Conservation (phyloP, 2,329 filamentous ascomycete species). For the Stagonosporopsis vannaccii region DNA sequence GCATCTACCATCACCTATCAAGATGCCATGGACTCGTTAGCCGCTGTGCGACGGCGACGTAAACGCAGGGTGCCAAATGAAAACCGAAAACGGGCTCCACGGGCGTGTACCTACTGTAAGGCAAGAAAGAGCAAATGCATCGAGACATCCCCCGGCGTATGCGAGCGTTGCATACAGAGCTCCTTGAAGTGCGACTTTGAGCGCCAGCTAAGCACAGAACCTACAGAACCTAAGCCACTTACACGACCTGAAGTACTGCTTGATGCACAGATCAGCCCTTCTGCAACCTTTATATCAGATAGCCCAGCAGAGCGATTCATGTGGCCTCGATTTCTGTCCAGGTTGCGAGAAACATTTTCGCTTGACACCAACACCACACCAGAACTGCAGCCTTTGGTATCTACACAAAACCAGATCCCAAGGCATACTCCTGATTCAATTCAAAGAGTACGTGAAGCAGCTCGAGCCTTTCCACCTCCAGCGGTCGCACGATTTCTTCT, state of each 20-base stretch:
- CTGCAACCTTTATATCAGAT: background rate
- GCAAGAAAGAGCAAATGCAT: conserved; percentile 12
- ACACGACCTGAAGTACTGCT: too few relatives aligned
- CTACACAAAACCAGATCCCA: background rate
- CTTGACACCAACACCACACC: background rate
- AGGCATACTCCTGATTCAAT: background rate
- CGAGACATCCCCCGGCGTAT: conserved; percentile 2
- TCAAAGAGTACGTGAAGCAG: conserved; percentile 6
- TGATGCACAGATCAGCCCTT: conserved; percentile 9
- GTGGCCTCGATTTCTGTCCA: conserved; percentile 9
- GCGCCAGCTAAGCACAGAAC: background rate
- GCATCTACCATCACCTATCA: background rate
- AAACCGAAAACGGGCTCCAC: background rate
- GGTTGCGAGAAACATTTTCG: conserved; percentile 2
- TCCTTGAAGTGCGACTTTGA: conserved; percentile 2
- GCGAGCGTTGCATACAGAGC: conserved; percentile 3
- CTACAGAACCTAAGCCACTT: background rate
- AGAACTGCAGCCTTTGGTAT: background rate
- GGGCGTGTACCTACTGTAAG: conserved; percentile 8
- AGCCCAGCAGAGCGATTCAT: conserved; percentile 10
- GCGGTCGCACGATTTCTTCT: conserved; percentile 10
- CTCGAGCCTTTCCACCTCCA: conserved; percentile 6
- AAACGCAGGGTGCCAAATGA: conserved; percentile 4
- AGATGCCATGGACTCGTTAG: conserved; percentile 7
- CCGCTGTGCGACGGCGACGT: conserved; percentile 3